Evolutionary conservation across 2,329 filamentous ascomycete genomes (phyloP).

Genomic region (Zalaria sp.): DNA sequence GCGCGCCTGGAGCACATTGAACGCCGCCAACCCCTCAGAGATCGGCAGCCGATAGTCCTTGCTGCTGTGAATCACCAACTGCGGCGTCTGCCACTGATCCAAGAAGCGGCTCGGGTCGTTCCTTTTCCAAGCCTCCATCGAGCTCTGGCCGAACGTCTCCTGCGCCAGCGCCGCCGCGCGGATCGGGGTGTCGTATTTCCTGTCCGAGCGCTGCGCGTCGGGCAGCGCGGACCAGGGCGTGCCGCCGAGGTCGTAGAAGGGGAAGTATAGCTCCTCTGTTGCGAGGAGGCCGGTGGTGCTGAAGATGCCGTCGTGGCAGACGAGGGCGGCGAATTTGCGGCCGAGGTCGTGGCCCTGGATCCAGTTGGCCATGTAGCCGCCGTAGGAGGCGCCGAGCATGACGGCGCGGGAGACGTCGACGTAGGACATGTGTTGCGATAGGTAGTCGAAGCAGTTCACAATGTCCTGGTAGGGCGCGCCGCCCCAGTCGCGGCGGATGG

Average conservation of each 20-base stretch:
- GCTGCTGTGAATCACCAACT: constrained; percentile 81
- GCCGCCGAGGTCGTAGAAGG: constrained; percentile 37
- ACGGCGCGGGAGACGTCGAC: constrained; percentile 58
- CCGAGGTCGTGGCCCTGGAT: constrained; percentile 78
- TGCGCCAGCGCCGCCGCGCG: neutral
- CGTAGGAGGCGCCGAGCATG: constrained; percentile 61
- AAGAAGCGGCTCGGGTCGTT: constrained; percentile 45
- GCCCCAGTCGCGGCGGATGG: constrained; percentile 71
- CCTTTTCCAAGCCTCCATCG: constrained; percentile 34
- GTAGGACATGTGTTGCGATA: constrained; percentile 48
- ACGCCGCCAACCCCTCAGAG: constrained; percentile 69
- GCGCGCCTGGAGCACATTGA: constrained; percentile 68
- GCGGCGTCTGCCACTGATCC: constrained; percentile 68
- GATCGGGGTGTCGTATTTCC: constrained; percentile 8
- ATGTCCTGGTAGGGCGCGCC: constrained; percentile 74
- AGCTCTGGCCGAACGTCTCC: constrained; percentile 3
- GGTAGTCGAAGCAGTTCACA: constrained; percentile 61
- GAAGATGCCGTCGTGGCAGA: constrained; percentile 80
- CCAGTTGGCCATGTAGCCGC: constrained; percentile 77
- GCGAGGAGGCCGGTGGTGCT: constrained; percentile 32
- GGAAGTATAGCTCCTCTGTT: constrained; percentile 41
- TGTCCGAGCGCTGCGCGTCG: constrained; percentile 2
- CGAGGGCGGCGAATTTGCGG: constrained; percentile 72
- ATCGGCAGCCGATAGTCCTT: constrained; percentile 81
- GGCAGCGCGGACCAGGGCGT: constrained; percentile 32